Evolutionary conservation across 108 stramenopile genomes (phyloP), one percentile per base, ranked within the genome.

Genomic region (Fragilariopsis cylindrus): DNA sequence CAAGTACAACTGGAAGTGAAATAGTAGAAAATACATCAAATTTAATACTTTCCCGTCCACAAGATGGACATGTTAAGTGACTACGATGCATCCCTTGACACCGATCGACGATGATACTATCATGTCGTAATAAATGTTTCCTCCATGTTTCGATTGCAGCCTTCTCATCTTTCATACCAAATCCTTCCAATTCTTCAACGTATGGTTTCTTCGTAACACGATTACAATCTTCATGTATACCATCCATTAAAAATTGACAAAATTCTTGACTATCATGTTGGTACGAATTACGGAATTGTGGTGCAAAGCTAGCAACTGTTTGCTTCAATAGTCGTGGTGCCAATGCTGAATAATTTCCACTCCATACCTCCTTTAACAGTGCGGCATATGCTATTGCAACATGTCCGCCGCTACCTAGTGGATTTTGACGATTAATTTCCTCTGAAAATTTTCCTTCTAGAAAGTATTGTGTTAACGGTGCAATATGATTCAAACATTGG

Each of bases 221-320:
- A 70, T 94, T 94, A 48, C 85, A 73, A 73, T 91, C 87, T 68
- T 95, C 97, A 79, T 97, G 97, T 5, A 97, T 62, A 11, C 97
- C 97, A 77, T 97, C 97, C 81, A 95, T 81, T 13, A 97, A 66
- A 67, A 92, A 95, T 56, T 84, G 84, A 71, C 90, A 88, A 65
- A 97, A 90, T 76, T 97, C 97, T 65, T 97, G 95, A 70, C 87
- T 87, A 62, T 97, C 97, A 52, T 97, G 97, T 68, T 97, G 97
- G 58, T 90, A 90, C 50, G 82, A 91, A 57, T 96, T 96, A 48
- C 91, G 87, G 76, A 97, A 97, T 75, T 96, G 94, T 5, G 95
- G 92, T 8, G 89, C 88, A 57, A 89, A 92, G 39, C 75, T 77
- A 7, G 90, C 93, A 8, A 97, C 80, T 3, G 88, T 90, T 57